Conservation (phyloP, 176 grass and related monocot genomes). For the Miscanthus lutarioriparius region DNA sequence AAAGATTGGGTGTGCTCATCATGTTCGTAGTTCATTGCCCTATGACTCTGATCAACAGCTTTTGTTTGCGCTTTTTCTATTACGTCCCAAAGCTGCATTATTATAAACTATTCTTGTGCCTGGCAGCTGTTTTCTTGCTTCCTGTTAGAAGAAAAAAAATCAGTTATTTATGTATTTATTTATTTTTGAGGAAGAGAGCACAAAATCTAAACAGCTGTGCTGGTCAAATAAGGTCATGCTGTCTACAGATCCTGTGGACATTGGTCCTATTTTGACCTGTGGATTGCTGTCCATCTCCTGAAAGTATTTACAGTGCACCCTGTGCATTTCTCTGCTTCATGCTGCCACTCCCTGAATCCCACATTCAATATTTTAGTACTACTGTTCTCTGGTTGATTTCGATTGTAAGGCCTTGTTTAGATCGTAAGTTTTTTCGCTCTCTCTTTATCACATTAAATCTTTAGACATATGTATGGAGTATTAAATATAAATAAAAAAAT, state of each 20-base stretch:
- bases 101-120: not conserved
- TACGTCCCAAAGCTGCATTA: constrained; percentile 21
- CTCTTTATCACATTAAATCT: too few relatives aligned
- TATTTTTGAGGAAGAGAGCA: not conserved
- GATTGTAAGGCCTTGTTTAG: too few relatives aligned
- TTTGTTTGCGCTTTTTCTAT: constrained; percentile 15
- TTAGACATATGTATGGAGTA: too few relatives aligned
- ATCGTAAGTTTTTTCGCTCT: too few relatives aligned
- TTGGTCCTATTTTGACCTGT: constrained; percentile 5
- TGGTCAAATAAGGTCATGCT: not conserved
- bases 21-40: constrained; percentile 35
- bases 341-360: constrained; percentile 25
- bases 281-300: not conserved
- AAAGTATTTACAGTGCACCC: not conserved
- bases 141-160: constrained; percentile 18
- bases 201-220: constrained; percentile 23
- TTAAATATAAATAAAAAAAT: too few relatives aligned
- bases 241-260: not conserved
- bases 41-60: constrained; percentile 30
- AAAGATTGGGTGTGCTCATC: constrained; percentile 29
- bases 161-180: not conserved
- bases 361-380: not conserved
- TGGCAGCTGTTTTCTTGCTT: constrained; percentile 27
- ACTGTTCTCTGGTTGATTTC: not conserved
- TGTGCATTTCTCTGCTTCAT: not conserved